Evolutionary conservation across 1,139 yeast genomes (phyloP).

Genomic region (Taphrina communis): DNA sequence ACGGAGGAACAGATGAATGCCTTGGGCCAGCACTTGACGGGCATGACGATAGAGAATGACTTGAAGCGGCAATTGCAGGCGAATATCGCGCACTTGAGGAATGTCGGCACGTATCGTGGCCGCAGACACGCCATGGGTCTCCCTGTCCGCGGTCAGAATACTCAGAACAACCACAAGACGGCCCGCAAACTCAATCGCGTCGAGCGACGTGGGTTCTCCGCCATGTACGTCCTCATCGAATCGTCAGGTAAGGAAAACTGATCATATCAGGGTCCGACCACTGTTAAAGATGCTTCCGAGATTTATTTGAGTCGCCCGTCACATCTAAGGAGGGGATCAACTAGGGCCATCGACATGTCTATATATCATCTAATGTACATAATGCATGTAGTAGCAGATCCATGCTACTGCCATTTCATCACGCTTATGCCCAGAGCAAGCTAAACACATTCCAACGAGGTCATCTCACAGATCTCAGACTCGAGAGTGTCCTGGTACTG

Average conservation of each 20-base stretch:
- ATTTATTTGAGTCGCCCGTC: conserved; percentile 5
- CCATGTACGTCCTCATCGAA: conserved; percentile 18
- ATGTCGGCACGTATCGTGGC: conserved; percentile 87
- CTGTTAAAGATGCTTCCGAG: conserved; percentile 13
- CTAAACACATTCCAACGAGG: no score
- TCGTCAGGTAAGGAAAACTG: background rate
- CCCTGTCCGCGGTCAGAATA: conserved; percentile 84
- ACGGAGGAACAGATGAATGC: conserved; percentile 86
- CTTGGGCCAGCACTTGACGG: conserved; percentile 83
- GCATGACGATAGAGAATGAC: conserved; percentile 82
- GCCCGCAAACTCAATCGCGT: conserved; percentile 83
- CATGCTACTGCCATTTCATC: background rate
- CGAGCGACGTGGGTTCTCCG: conserved; percentile 51
- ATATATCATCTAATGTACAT: conserved; percentile 4
- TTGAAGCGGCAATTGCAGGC: conserved; percentile 77
- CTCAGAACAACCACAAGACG: conserved; percentile 86
- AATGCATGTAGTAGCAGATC: background rate
- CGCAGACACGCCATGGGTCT: conserved; percentile 80
- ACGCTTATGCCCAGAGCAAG: background rate
- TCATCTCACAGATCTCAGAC: background rate
- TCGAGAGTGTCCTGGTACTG: background rate
- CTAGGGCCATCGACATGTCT: background rate
- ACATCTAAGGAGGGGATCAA: background rate
- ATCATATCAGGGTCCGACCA: conserved; percentile 5
- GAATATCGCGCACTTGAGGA: conserved; percentile 79